These are phyloP conservation scores for Myriosclerotinia duriaeana DNA, from an alignment of 2,329 filamentous ascomycete species.

Conservation along the genomic window DNA sequence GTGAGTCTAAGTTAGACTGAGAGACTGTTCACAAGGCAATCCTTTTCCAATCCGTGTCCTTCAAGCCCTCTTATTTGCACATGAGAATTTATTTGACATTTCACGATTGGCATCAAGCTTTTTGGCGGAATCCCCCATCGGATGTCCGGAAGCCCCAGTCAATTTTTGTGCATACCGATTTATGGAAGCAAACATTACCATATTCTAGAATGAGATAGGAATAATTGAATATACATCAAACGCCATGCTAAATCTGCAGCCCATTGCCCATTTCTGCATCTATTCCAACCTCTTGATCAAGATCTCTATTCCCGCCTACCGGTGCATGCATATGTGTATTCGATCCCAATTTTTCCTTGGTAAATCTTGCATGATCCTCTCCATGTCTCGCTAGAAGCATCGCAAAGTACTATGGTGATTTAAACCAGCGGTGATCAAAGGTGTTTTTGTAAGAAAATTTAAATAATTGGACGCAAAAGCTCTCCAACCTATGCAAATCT, in stretches of 20 bases:
- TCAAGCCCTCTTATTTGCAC: background rate
- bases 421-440: background rate
- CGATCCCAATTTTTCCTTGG: background rate
- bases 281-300: background rate
- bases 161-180: constrained; percentile 2
- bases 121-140: constrained; percentile 20
- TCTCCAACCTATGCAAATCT: background rate
- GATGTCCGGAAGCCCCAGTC: constrained; percentile 12
- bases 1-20: background rate
- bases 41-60: background rate
- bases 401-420: background rate
- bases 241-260: background rate
- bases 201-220: background rate
- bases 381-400: background rate
- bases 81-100: background rate
- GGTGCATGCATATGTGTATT: background rate
- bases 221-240: background rate
- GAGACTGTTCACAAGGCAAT: background rate
- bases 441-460: background rate
- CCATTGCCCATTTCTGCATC: background rate
- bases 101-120: background rate
- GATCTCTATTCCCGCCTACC: background rate
- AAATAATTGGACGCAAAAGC: background rate
- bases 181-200: background rate
- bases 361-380: background rate